Evolutionary conservation across 2,329 filamentous ascomycete species (phyloP), one percentile per base, ranked within the genome.

Genomic region (Alternaria sp.): DNA sequence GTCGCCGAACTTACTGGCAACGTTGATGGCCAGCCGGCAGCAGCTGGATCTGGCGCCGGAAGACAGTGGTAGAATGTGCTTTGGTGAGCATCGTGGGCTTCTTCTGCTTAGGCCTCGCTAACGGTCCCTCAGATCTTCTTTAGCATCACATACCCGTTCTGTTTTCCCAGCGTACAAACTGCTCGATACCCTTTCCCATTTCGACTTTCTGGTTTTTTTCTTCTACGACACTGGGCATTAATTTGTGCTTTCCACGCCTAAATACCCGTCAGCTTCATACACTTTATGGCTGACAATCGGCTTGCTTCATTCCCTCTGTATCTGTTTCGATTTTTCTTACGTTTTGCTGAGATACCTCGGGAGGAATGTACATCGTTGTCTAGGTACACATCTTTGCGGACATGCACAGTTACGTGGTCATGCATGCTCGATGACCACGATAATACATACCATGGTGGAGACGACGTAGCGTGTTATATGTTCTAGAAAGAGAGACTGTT

Each of bases 1-100:
- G 96, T 99, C 62, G 96, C 96, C 56, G 94, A 97, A 80, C 83
- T 99, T 72, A 99, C 96, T 2, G 91, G 91, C 44, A 79, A 78
- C 26, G 60, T 77, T 21, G 78, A 80, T 4, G 75, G 77, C 8
- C 66, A 70, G 55, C 64, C 73, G 18, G 37, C 28, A 10, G 26
- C 33, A 55, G 47, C 54, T 33, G 60, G 69, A 21, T 60, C 63
- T 33, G 60, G 61, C 18, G 51, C 57, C 23, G 60, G 60, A 49
- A 69, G 59, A 62, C 65, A 65, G 28, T 68, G 64, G 53, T 62
- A 70, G 54, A 65, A 63, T 70, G 66, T 62, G 26, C 58, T 55
- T 61, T 64, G 68, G 71, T 72, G 47, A 43, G 70, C 60, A 43
- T 23, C 4, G 2, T 11, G 15, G 15, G 18, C 3, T 21, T 23